phyloP scores from a whole-genome alignment of 805 yeast genomes.

The Komagataella pseudopastoris region DNA sequence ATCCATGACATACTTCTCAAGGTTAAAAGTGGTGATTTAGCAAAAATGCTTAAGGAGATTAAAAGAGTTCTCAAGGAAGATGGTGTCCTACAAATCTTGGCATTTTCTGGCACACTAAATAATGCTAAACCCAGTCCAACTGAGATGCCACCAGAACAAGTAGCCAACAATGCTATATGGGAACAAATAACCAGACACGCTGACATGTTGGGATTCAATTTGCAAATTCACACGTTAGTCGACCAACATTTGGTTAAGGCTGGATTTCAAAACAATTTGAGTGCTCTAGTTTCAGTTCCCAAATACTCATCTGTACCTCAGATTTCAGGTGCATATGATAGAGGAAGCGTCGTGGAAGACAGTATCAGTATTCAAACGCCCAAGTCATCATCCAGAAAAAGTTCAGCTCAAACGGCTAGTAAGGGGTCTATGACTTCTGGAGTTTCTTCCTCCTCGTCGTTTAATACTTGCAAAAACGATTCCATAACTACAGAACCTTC shows the following conservation, averaged over 20 bases:
- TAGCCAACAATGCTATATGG: slow-evolving; percentile 11
- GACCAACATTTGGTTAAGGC: slow-evolving; percentile 9
- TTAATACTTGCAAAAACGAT: background rate
- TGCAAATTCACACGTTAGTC: slow-evolving; percentile 9
- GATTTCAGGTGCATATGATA: background rate
- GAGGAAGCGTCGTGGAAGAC: background rate
- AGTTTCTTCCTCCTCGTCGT: background rate
- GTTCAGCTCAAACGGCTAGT: background rate
- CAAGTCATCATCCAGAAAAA: background rate
- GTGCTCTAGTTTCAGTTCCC: slow-evolving; percentile 14
- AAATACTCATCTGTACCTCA: slow-evolving; percentile 9
- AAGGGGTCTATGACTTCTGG: background rate
- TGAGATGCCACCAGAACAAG: slow-evolving; percentile 6
- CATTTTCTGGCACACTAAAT: slow-evolving; percentile 11
- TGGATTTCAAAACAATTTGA: slow-evolving; percentile 13
- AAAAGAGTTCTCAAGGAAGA: slow-evolving; percentile 15
- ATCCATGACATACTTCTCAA: slow-evolving; percentile 14
- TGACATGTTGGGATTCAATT: slow-evolving; percentile 5
- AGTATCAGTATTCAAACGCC: background rate
- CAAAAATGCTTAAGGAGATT: slow-evolving; percentile 12
- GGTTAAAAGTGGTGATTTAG: slow-evolving; percentile 8
- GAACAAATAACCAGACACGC: slow-evolving; percentile 7
- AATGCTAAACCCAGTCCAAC: background rate
- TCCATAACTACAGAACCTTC: background rate
- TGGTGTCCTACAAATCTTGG: slow-evolving; percentile 15